A percentile compares a stretch with the other conserved stretches of the same genome.
Conservation (phyloP, 805 yeast species). For the Debaryomyces tyrocola region DNA sequence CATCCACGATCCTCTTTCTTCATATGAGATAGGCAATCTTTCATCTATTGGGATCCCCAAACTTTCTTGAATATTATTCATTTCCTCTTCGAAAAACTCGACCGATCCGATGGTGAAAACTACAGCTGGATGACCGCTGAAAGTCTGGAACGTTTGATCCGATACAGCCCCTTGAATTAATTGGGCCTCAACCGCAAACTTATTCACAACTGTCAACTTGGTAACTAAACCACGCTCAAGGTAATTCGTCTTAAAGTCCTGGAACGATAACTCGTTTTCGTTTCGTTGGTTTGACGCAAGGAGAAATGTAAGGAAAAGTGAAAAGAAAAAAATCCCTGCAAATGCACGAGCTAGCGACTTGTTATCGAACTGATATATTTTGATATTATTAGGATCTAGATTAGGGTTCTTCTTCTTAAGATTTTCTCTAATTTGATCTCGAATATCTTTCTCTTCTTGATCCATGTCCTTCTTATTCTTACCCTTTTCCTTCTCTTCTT, state of each 20-base stretch:
- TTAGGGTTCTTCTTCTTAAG: conserved; percentile 29
- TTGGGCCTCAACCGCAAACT: conserved; percentile 68
- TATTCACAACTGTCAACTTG: conserved; percentile 70
- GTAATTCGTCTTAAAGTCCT: conserved; percentile 80
- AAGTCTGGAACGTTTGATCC: conserved; percentile 38
- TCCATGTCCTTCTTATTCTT: conserved; percentile 13
- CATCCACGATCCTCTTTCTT: conserved; percentile 64
- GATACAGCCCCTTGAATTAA: conserved; percentile 47
- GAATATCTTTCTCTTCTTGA: conserved; percentile 31
- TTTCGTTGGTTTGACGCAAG: conserved; percentile 10
- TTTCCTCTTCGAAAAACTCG: conserved; percentile 79
- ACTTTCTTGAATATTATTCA: conserved; percentile 69
- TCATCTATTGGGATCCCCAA: conserved; percentile 66
- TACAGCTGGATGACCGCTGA: conserved; percentile 46
- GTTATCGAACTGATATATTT: conserved; percentile 25
- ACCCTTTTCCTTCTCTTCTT: conserved; percentile 9
- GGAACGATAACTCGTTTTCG: conserved; percentile 53
- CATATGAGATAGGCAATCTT: conserved; percentile 75
- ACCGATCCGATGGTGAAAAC: conserved; percentile 87
- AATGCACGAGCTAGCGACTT: conserved; percentile 14
- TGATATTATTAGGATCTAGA: conserved; percentile 28
- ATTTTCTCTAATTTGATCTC: conserved; percentile 33
- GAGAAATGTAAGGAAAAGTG: conserved; percentile 11
- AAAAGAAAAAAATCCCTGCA: conserved; percentile 20
- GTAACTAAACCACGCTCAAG: conserved; percentile 78